Evolutionary conservation across 306 rosid genomes (phyloP).

Genomic region (Cicer yamashitae): DNA sequence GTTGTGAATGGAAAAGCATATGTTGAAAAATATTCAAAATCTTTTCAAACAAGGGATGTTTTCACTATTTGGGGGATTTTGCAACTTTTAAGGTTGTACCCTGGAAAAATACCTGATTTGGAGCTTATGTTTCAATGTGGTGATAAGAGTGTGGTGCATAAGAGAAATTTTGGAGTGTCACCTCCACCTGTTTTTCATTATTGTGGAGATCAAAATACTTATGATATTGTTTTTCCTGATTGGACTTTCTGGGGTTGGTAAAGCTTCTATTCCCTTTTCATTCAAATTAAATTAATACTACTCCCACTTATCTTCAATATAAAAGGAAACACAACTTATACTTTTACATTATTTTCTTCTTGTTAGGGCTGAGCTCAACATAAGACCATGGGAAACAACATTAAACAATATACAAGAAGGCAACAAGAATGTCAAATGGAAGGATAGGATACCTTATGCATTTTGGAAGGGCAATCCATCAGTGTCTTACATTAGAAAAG

Average conservation of each 20-base stretch:
- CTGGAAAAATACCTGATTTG: conserved; percentile 56
- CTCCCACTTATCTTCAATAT: too few species aligned
- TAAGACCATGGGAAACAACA: conserved; percentile 55
- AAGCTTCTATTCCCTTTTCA: conserved; percentile 33
- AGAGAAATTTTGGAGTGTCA: neutral
- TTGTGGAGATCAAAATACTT: conserved; percentile 43
- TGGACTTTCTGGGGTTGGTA: conserved; percentile 77
- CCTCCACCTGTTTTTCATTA: conserved; percentile 63
- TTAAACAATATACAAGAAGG: conserved; percentile 44
- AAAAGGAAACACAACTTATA: neutral
- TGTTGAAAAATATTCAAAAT: conserved; percentile 32
- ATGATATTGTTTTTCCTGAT: conserved; percentile 62
- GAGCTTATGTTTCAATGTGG: conserved; percentile 60
- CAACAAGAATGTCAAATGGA: conserved; percentile 50
- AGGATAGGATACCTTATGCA: conserved; percentile 57
- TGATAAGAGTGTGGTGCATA: conserved; percentile 43
- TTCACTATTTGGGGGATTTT: conserved; percentile 65
- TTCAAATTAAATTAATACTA: neutral
- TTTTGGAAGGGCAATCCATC: conserved; percentile 62
- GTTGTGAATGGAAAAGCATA: conserved; percentile 55
- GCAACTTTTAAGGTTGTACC: conserved; percentile 59
- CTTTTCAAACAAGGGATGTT: conserved; percentile 55
- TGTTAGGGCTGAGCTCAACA: conserved; percentile 53
- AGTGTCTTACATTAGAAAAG: conserved; percentile 18
- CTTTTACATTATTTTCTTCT: neutral